These are phyloP conservation scores for Trichosporon sp. DNA, from an alignment of 1,284 basidiomycete genomes.

Conservation along the genomic window DNA sequence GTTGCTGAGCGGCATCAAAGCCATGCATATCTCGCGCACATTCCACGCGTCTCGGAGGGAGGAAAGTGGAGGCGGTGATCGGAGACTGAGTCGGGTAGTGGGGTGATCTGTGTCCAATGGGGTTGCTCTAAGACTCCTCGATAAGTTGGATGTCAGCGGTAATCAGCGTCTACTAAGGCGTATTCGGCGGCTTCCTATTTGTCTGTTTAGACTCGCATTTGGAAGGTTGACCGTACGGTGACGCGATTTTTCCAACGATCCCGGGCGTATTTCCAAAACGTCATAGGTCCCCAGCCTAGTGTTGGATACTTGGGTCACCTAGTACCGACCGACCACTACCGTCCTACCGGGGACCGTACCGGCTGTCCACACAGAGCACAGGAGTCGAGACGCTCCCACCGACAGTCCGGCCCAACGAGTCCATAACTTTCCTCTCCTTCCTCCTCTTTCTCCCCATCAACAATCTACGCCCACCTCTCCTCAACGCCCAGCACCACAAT, in stretches of 20 bases:
- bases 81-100: neutral
- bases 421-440: slow-evolving; percentile 3
- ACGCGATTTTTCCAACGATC: slow-evolving; percentile 12
- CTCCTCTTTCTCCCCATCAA: slow-evolving; percentile 13
- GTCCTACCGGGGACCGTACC: neutral
- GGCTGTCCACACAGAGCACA: slow-evolving; percentile 1
- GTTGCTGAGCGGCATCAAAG: neutral
- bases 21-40: neutral
- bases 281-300: neutral
- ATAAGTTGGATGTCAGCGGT: neutral
- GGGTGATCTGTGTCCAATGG: slow-evolving; percentile 11
- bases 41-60: slow-evolving; percentile 17
- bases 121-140: neutral
- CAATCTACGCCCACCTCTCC: slow-evolving; percentile 12
- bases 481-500: slow-evolving; percentile 12
- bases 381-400: neutral
- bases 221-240: neutral
- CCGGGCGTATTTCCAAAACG: slow-evolving; percentile 17
- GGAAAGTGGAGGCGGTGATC: neutral
- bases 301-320: neutral
- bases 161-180: slow-evolving; percentile 12
- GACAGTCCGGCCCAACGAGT: neutral
- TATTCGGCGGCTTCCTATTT: slow-evolving; percentile 15
- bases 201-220: neutral
- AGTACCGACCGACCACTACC: neutral